These are phyloP conservation scores for Abortiporus biennis DNA, from an alignment of 1,284 basidiomycete genomes.

Conservation along the genomic window DNA sequence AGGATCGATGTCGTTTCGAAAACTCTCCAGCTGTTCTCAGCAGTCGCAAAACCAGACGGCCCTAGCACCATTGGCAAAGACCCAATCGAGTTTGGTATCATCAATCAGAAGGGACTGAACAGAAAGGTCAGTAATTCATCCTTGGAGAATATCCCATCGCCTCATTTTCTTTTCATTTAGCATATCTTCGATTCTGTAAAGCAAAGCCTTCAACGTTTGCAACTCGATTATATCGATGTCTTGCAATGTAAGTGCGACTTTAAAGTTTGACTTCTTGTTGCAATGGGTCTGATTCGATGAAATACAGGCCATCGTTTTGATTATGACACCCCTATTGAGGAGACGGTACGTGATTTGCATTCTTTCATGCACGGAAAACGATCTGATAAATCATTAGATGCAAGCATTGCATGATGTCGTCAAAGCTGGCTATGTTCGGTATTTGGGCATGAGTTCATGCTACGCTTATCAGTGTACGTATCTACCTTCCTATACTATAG, in stretches of 20 bases:
- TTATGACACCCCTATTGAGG: background rate
- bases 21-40: constrained; percentile 7
- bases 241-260: constrained; percentile 16
- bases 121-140: constrained; percentile 15
- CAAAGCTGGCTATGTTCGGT: constrained; percentile 31
- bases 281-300: background rate
- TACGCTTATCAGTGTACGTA: constrained; percentile 25
- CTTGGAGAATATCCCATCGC: background rate
- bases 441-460: constrained; percentile 34
- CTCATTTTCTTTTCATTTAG: constrained; percentile 14
- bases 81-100: constrained; percentile 20
- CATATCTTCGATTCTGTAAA: constrained; percentile 33
- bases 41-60: constrained; percentile 26
- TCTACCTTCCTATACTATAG: background rate
- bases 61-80: constrained; percentile 27
- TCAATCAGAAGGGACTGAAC: constrained; percentile 32
- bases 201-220: constrained; percentile 14
- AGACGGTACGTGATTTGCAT: constrained; percentile 5
- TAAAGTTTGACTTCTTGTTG: background rate
- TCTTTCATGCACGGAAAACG: constrained; percentile 1
- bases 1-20: too few relatives aligned
- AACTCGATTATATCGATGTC: constrained; percentile 32
- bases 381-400: constrained; percentile 19
- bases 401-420: constrained; percentile 36
- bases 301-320: constrained; percentile 5